phyloP scores from a whole-genome alignment of 2,329 filamentous ascomycete species.

The Calonectria honghensis region DNA sequence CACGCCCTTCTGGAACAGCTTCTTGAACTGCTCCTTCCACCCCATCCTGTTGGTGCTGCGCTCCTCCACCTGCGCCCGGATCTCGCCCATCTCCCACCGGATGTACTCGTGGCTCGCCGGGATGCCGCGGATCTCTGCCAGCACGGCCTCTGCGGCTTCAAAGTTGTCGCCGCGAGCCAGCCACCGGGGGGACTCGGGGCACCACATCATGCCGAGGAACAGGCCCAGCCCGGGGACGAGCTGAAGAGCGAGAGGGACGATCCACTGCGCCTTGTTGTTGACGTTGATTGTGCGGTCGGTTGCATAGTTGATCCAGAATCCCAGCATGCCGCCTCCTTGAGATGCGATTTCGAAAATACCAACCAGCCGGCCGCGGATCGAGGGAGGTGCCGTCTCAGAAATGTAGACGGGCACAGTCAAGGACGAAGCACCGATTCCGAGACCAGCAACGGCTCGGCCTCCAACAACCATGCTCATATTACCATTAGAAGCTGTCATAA shows the following conservation, averaged over 20 bases:
- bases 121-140: constrained; percentile 60
- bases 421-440: constrained; percentile 71
- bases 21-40: constrained; percentile 55
- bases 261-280: constrained; percentile 63
- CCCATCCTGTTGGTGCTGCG: constrained; percentile 57
- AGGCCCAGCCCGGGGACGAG: constrained; percentile 73
- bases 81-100: constrained; percentile 72
- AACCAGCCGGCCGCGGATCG: constrained; percentile 70
- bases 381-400: constrained; percentile 66
- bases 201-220: constrained; percentile 72
- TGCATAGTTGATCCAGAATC: constrained; percentile 63
- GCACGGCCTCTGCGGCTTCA: constrained; percentile 65
- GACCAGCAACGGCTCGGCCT: constrained; percentile 70
- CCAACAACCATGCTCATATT: constrained; percentile 64
- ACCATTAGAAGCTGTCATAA: constrained; percentile 60
- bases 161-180: constrained; percentile 75
- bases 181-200: constrained; percentile 77
- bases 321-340: constrained; percentile 59
- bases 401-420: constrained; percentile 68
- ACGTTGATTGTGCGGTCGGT: constrained; percentile 55
- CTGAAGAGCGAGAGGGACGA: constrained; percentile 76
- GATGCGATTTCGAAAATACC: constrained; percentile 69
- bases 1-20: constrained; percentile 61
- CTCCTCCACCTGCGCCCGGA: constrained; percentile 74
- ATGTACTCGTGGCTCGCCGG: constrained; percentile 61